These are phyloP conservation scores for Apiotrichum sp. DNA, from an alignment of 1,284 basidiomycete species.

Conservation along the genomic window DNA sequence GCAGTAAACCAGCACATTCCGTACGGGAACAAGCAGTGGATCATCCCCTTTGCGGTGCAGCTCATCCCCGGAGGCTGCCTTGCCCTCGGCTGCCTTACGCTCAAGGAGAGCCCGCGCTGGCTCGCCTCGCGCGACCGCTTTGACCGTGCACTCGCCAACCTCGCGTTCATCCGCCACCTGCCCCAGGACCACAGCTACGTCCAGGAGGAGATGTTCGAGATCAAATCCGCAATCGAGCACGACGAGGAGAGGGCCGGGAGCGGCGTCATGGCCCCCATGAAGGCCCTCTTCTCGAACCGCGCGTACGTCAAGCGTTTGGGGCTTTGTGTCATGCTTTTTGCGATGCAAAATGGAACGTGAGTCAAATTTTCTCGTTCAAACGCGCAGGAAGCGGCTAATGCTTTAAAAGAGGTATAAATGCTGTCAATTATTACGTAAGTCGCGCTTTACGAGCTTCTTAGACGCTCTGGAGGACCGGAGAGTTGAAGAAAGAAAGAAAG, in stretches of 20 bases:
- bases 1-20: slow-evolving; percentile 48
- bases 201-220: slow-evolving; percentile 41
- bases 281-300: slow-evolving; percentile 1
- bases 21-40: slow-evolving; percentile 43
- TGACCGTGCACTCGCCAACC: slow-evolving; percentile 47
- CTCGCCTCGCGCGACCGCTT: slow-evolving; percentile 48
- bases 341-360: slow-evolving; percentile 5
- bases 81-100: slow-evolving; percentile 48
- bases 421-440: slow-evolving; percentile 24
- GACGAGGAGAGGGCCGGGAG: slow-evolving; percentile 15
- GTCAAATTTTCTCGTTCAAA: too few relatives aligned
- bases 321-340: slow-evolving; percentile 7
- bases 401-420: slow-evolving; percentile 15
- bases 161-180: slow-evolving; percentile 48
- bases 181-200: slow-evolving; percentile 42
- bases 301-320: slow-evolving; percentile 6
- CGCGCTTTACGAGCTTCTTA: too few relatives aligned
- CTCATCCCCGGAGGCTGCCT: slow-evolving; percentile 53
- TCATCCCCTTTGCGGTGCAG: slow-evolving; percentile 54
- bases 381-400: too few relatives aligned
- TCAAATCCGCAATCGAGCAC: slow-evolving; percentile 27
- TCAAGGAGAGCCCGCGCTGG: slow-evolving; percentile 54
- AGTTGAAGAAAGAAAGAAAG: too few relatives aligned
- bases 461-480: too few relatives aligned
- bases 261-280: slow-evolving; percentile 5